Evolutionary conservation across 805 yeast genomes (phyloP).

Genomic region (Metschnikowia continentalis): DNA sequence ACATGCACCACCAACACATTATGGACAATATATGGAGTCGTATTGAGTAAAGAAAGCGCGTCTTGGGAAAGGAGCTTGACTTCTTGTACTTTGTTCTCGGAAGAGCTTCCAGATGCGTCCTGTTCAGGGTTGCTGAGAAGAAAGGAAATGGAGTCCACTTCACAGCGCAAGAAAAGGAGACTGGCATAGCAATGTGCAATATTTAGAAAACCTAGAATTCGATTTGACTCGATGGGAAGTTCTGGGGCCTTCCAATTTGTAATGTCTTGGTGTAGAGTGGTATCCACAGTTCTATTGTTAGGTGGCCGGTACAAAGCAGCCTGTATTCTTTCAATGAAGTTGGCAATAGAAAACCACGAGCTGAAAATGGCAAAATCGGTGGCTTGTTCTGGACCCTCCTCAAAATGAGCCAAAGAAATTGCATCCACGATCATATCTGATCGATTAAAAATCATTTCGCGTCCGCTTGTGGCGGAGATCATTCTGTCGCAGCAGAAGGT

Average conservation of each 20-base stretch:
- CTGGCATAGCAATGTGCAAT: constrained; percentile 3
- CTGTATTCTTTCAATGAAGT: constrained; percentile 1
- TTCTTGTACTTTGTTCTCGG: neutral
- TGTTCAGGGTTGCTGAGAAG: constrained; percentile 1
- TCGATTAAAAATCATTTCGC: constrained; percentile 2
- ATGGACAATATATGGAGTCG: neutral
- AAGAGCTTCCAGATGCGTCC: neutral
- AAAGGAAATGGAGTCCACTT: constrained; percentile 2
- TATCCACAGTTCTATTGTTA: neutral
- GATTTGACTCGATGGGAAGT: neutral
- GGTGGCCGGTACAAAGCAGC: constrained; percentile 3
- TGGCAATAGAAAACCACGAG: neutral
- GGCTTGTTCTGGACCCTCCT: neutral
- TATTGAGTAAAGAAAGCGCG: neutral
- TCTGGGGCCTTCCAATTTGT: neutral
- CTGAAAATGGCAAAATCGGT: neutral
- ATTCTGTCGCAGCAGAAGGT: constrained; percentile 4
- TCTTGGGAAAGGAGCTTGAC: neutral
- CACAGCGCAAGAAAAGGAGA: constrained; percentile 1
- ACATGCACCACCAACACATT: constrained; percentile 4
- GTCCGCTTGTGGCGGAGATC: constrained; percentile 2
- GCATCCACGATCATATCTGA: constrained; percentile 1
- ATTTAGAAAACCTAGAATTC: neutral
- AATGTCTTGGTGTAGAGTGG: neutral
- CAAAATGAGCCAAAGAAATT: neutral